These are phyloP conservation scores for Ustilago vetiveriae DNA, from an alignment of 1,284 basidiomycete genomes.

Conservation along the genomic window DNA sequence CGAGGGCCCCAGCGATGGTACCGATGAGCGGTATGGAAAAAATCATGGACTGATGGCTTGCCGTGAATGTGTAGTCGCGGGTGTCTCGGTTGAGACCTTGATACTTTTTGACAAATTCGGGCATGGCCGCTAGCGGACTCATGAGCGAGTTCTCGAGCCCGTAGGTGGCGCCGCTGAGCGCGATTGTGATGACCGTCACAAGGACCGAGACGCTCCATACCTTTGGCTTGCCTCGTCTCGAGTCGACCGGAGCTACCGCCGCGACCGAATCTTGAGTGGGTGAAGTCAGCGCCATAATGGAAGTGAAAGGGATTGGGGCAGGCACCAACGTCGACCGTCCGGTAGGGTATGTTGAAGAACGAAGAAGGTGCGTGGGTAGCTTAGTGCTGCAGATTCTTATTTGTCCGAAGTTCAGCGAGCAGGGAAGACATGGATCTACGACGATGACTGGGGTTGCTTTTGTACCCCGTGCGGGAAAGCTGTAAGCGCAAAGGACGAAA, in stretches of 20 bases:
- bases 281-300: slow-evolving; percentile 9
- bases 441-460: too few species aligned
- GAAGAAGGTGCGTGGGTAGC: background rate
- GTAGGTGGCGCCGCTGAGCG: slow-evolving; percentile 46
- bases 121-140: slow-evolving; percentile 53
- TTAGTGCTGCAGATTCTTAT: too few species aligned
- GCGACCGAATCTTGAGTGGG: slow-evolving; percentile 4
- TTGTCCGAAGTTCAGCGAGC: too few species aligned
- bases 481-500: too few species aligned
- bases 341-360: background rate
- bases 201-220: slow-evolving; percentile 40
- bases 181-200: slow-evolving; percentile 46
- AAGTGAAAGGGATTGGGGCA: background rate
- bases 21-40: slow-evolving; percentile 55
- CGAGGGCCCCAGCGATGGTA: slow-evolving; percentile 50
- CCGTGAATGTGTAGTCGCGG: slow-evolving; percentile 49
- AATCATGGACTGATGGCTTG: slow-evolving; percentile 53
- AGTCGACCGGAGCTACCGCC: slow-evolving; percentile 3
- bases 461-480: too few species aligned
- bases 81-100: slow-evolving; percentile 50
- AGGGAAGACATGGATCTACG: too few species aligned
- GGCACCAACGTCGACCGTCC: background rate
- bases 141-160: slow-evolving; percentile 55
- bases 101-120: slow-evolving; percentile 48
- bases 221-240: slow-evolving; percentile 3